A percentile compares a stretch with the other conserved stretches of the same genome.
Conservation (phyloP, 2,329 filamentous ascomycete species). For the Talaromyces sp. region DNA sequence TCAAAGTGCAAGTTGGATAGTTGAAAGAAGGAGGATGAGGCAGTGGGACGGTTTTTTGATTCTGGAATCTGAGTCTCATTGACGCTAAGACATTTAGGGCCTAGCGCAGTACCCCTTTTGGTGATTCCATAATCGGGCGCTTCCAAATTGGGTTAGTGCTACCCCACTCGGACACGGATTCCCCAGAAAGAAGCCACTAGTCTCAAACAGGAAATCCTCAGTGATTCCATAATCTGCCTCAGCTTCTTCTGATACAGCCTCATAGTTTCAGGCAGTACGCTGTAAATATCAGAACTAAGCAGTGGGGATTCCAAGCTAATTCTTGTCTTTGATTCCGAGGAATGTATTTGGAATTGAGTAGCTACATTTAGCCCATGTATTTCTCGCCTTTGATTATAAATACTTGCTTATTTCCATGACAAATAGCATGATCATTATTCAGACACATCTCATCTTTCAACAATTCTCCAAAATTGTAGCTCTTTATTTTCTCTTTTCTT, state of each 20-base stretch:
- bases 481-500: background rate
- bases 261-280: background rate
- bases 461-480: background rate
- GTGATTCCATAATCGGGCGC: conserved; percentile 2
- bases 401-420: background rate
- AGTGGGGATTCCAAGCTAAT: background rate
- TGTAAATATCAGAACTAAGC: background rate
- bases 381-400: background rate
- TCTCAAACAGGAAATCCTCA: too few relatives aligned
- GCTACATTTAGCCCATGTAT: background rate
- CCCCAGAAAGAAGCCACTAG: background rate
- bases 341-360: background rate
- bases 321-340: background rate
- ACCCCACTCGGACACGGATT: background rate
- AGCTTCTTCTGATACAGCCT: background rate
- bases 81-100: background rate
- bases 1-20: background rate
- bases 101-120: background rate
- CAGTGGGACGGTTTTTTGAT: background rate
- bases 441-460: background rate
- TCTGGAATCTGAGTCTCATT: background rate
- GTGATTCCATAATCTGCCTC: conserved; percentile 7
- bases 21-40: background rate
- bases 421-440: background rate
- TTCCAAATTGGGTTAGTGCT: background rate